A percentile compares a stretch with the other conserved stretches of the same genome.
Evolutionary conservation across 495 filamentous ascomycete genomes (phyloP).

Genomic region (Aspergillus olivimuriae): DNA sequence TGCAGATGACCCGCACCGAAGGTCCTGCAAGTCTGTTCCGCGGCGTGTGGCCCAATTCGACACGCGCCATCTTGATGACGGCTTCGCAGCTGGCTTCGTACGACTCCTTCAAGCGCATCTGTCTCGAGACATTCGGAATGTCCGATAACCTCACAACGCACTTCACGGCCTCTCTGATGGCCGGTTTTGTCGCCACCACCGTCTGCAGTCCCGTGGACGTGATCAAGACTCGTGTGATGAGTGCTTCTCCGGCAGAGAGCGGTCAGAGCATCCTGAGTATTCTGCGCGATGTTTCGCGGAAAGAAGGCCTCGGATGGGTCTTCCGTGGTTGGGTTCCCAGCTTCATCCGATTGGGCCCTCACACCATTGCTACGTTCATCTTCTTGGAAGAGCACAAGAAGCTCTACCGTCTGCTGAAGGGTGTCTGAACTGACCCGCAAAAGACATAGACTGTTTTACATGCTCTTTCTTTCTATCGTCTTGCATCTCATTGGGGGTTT

Average conservation of each 20-base stretch:
- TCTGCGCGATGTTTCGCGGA: constrained; percentile 61
- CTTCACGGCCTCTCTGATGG: constrained; percentile 77
- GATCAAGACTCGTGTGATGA: constrained; percentile 96
- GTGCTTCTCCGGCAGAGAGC: constrained; percentile 45
- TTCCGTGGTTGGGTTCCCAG: constrained; percentile 98
- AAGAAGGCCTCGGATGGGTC: constrained; percentile 82
- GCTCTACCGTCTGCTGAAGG: constrained; percentile 44
- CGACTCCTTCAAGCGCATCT: constrained; percentile 78
- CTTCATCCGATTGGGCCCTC: constrained; percentile 85
- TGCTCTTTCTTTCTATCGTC: constrained; percentile 17
- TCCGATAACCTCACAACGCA: constrained; percentile 75
- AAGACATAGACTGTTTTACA: constrained; percentile 11
- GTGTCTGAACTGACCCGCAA: constrained; percentile 16
- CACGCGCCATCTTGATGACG: constrained; percentile 90
- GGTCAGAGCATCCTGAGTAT: constrained; percentile 53
- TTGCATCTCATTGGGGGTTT: constrained; percentile 11
- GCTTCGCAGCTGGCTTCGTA: constrained; percentile 85
- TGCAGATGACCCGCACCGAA: constrained; percentile 78
- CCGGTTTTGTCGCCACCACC: constrained; percentile 91
- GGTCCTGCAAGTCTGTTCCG: constrained; percentile 68
- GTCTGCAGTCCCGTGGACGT: constrained; percentile 94
- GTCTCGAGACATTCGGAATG: constrained; percentile 62
- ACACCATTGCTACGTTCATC: constrained; percentile 92
- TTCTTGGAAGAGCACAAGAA: constrained; percentile 79
- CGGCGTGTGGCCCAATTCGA: constrained; percentile 86